Evolutionary conservation across 2,329 filamentous ascomycete species (phyloP).

Genomic region (Pseudocercospora macadamiae): DNA sequence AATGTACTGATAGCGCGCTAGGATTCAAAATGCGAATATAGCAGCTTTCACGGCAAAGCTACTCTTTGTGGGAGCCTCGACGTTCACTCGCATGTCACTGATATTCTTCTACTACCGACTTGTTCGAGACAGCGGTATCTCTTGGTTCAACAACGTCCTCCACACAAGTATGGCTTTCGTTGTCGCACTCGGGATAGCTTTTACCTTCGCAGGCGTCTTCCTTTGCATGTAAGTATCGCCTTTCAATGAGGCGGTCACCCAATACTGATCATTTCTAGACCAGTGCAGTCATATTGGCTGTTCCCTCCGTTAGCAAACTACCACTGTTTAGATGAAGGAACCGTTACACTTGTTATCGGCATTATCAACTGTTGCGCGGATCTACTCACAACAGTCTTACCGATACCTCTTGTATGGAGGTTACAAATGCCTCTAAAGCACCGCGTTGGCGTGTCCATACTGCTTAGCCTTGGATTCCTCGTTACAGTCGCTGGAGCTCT

Average conservation of each 20-base stretch:
- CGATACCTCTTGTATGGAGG: slow-evolving; percentile 48
- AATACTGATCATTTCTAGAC: slow-evolving; percentile 31
- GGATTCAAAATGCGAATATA: slow-evolving; percentile 36
- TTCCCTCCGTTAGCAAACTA: slow-evolving; percentile 36
- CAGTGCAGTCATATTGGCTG: slow-evolving; percentile 48
- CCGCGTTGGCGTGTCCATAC: slow-evolving; percentile 43
- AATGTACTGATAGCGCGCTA: not conserved
- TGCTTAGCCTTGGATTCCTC: slow-evolving; percentile 47
- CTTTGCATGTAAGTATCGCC: slow-evolving; percentile 39
- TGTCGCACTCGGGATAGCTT: slow-evolving; percentile 43
- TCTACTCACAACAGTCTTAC: slow-evolving; percentile 46
- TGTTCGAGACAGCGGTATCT: slow-evolving; percentile 44
- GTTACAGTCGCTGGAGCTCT: slow-evolving; percentile 48
- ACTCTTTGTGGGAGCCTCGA: slow-evolving; percentile 46
- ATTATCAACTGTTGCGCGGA: slow-evolving; percentile 50
- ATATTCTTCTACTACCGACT: slow-evolving; percentile 53
- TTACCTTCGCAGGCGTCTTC: slow-evolving; percentile 43
- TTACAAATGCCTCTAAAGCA: slow-evolving; percentile 48
- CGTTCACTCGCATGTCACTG: slow-evolving; percentile 49
- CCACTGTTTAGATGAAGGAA: slow-evolving; percentile 48
- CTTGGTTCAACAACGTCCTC: slow-evolving; percentile 45
- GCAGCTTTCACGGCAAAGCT: slow-evolving; percentile 48
- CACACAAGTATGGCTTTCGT: slow-evolving; percentile 44
- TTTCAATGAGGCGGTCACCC: not conserved
- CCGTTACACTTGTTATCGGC: slow-evolving; percentile 43